Base-by-base conservation (phyloP, 1,284 basidiomycete genomes). In the Vanrija sp. region DNA sequence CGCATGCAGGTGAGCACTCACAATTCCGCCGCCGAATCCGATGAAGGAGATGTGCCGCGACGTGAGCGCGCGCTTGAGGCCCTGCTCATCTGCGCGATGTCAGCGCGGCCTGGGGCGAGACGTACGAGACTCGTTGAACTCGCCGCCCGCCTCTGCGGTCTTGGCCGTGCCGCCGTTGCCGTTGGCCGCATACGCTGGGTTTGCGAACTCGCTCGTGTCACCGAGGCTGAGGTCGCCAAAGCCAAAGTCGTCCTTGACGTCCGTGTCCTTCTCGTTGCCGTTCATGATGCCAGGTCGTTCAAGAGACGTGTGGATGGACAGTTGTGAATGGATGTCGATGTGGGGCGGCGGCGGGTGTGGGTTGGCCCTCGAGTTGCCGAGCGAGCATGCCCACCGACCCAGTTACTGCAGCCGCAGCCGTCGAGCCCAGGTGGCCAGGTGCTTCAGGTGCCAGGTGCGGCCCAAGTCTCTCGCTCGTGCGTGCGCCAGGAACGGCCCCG, bases 261-360 rank as follows among this genome's bases (percentile, higher is more conserved):
- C 18, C n/a, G n/a, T n/a, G 18, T 22, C 18, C 43, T 86, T 94
- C 31, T 31, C 31, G 31, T 31, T 9, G 31, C 31, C 31, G 31
- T 31, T 31, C 31, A 31, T 31, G 12, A 14, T 31, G 31, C 9
- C 31, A n/a, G n/a, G n/a, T n/a, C n/a, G n/a, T n/a, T n/a, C 31
- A 31, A 31, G 31, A 12, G 10, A 14, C 15, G 31, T 31, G 31
- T 31, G 31, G 31, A 31, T 31, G 31, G 31, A 31, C 31, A 14
- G 31, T 31, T 31, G 31, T 14, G 12, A 31, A 31, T 14, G 12
- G 15, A 31, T 14, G 31, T 31, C 6, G 12, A 31, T 14, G 31
- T 25, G 24, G 4, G 31, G 31, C n/a, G n/a, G n/a, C n/a, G n/a
- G n/a, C n/a, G n/a, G n/a, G n/a, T n/a, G n/a, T n/a, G n/a, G n/a